phyloP scores from a whole-genome alignment of 495 filamentous ascomycete species.

The Viridothelium virens region DNA sequence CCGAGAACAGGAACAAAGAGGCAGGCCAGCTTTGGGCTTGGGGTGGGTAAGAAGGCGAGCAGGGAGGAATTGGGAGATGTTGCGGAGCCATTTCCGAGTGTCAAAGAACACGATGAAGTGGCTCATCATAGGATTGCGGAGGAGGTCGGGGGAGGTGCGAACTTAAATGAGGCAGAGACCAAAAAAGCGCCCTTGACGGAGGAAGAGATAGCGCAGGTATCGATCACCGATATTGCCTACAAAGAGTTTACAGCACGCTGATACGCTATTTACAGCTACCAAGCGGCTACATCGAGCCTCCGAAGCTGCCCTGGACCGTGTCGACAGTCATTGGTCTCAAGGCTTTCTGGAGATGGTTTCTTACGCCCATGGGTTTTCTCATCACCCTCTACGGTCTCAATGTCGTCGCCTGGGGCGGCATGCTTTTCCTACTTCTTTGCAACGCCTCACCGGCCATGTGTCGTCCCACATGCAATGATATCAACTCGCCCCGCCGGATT shows the following conservation, averaged over 20 bases:
- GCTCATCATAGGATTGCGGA: slow-evolving; percentile 11
- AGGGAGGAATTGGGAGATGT: slow-evolving; percentile 5
- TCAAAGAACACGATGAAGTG: slow-evolving; percentile 24
- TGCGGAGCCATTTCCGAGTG: slow-evolving; percentile 24
- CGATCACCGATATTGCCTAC: slow-evolving; percentile 23
- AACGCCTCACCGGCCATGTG: slow-evolving; percentile 76
- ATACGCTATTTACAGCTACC: background rate
- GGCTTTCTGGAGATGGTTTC: slow-evolving; percentile 49
- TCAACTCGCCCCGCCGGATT: slow-evolving; percentile 61
- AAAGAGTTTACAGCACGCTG: slow-evolving; percentile 7
- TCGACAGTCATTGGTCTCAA: slow-evolving; percentile 48
- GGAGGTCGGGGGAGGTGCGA: background rate
- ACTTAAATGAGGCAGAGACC: slow-evolving; percentile 2
- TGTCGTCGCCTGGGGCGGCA: slow-evolving; percentile 79
- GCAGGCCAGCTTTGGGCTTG: slow-evolving; percentile 6
- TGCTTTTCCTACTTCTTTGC: slow-evolving; percentile 77
- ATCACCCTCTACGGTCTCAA: slow-evolving; percentile 72
- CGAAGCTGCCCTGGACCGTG: slow-evolving; percentile 52
- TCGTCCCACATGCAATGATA: slow-evolving; percentile 57
- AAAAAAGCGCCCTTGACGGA: slow-evolving; percentile 21
- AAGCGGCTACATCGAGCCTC: slow-evolving; percentile 59
- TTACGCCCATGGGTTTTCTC: slow-evolving; percentile 65
- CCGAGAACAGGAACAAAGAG: background rate
- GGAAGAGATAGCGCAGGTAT: slow-evolving; percentile 14
- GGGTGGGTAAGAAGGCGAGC: background rate